A percentile compares a stretch with the other conserved stretches of the same genome.
These are phyloP conservation scores for Vitis vinifera DNA, from an alignment of 164 flowering plant species.

Conservation along the genomic window ASM3070453v1 NC_081811.1:412001-412500, in stretches of 20 bases:
- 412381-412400: no score
- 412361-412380: no score
- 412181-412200: no score
- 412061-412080: neutral
- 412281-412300: slow-evolving; percentile 60
- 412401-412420: no score
- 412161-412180: neutral
- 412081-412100: slow-evolving; percentile 36
- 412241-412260: slow-evolving; percentile 63
- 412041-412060: neutral
- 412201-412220: neutral
- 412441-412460: no score
- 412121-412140: slow-evolving; percentile 39
- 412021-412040: no score
- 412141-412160: slow-evolving; percentile 50
- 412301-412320: slow-evolving; percentile 89
- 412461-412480: no score
- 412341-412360: neutral
- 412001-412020: no score
- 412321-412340: slow-evolving; percentile 71
- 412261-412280: slow-evolving; percentile 68
- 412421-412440: no score
- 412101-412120: slow-evolving; percentile 62
- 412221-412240: slow-evolving; percentile 41
- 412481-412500: no score